phyloP scores from a whole-genome alignment of 2,329 filamentous ascomycete species.

The Myriosclerotinia scirpicola region DNA sequence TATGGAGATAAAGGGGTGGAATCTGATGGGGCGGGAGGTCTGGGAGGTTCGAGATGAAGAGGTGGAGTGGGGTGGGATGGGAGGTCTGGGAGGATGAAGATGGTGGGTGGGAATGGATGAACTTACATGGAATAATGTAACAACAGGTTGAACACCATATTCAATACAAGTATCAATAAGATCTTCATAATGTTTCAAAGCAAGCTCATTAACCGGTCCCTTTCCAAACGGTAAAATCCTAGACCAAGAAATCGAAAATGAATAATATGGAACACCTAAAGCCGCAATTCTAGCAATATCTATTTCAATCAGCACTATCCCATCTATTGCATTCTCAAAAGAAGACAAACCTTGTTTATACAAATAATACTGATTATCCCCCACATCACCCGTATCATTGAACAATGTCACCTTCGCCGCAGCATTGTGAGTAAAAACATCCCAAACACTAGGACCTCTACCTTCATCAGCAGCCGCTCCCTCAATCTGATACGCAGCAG shows the following conservation, averaged over 20 bases:
- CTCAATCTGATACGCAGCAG: constrained; percentile 49
- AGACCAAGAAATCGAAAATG: constrained; percentile 54
- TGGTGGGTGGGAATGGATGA: not conserved
- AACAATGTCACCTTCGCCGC: constrained; percentile 34
- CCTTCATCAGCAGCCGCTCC: constrained; percentile 49
- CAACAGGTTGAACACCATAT: constrained; percentile 50
- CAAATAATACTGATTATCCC: constrained; percentile 46
- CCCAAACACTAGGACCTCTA: constrained; percentile 46
- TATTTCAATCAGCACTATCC: constrained; percentile 19
- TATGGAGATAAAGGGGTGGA: not conserved
- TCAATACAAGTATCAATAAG: constrained; percentile 52
- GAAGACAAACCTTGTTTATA: constrained; percentile 52
- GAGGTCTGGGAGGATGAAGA: not conserved
- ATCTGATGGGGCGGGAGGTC: not conserved
- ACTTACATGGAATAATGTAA: constrained; percentile 48
- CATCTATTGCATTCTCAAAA: not conserved
- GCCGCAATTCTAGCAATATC: constrained; percentile 54
- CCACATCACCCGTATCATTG: constrained; percentile 48
- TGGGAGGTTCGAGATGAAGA: too few relatives aligned
- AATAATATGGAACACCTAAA: constrained; percentile 53
- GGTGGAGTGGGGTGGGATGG: too few relatives aligned
- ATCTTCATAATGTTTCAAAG: constrained; percentile 54
- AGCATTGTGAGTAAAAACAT: constrained; percentile 40
- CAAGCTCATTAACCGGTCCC: constrained; percentile 52
- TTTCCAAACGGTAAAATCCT: constrained; percentile 52